Conservation (phyloP, 1,284 basidiomycete species). For the Inonotus hispidus region DNA sequence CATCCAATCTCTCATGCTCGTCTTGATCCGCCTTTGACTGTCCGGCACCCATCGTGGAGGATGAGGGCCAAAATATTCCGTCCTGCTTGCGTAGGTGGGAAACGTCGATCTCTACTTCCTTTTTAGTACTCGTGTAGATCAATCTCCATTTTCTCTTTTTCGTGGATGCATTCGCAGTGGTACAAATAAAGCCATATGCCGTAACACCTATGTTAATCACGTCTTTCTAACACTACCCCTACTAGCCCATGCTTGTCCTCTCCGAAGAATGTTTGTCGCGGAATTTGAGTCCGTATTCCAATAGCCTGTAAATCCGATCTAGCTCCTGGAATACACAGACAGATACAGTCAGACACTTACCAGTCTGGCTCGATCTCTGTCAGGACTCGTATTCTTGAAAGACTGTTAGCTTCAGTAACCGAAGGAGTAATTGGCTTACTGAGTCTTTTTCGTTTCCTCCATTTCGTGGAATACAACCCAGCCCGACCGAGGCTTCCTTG, state of each 20-base stretch:
- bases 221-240: neutral
- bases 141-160: too few species aligned
- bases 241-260: neutral
- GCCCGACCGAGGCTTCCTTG: conserved; percentile 80
- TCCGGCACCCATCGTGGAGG: conserved; percentile 50
- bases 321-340: conserved; percentile 12
- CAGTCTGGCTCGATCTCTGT: conserved; percentile 60
- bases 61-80: neutral
- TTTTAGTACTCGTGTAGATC: too few species aligned
- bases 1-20: conserved; percentile 56
- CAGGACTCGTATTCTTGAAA: conserved; percentile 43
- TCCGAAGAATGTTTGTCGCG: conserved; percentile 26
- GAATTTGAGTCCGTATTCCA: conserved; percentile 47
- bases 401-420: conserved; percentile 10
- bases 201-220: neutral
- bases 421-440: conserved; percentile 41
- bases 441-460: conserved; percentile 90
- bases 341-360: conserved; percentile 28
- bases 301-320: conserved; percentile 32
- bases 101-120: neutral
- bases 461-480: conserved; percentile 97
- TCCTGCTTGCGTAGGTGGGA: neutral
- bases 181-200: too few species aligned
- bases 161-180: too few species aligned
- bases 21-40: conserved; percentile 51